A percentile compares a stretch with the other conserved stretches of the same genome.
Evolutionary conservation across 106 monocot species (phyloP).

Genomic region (Phalaenopsis aphrodite): DNA sequence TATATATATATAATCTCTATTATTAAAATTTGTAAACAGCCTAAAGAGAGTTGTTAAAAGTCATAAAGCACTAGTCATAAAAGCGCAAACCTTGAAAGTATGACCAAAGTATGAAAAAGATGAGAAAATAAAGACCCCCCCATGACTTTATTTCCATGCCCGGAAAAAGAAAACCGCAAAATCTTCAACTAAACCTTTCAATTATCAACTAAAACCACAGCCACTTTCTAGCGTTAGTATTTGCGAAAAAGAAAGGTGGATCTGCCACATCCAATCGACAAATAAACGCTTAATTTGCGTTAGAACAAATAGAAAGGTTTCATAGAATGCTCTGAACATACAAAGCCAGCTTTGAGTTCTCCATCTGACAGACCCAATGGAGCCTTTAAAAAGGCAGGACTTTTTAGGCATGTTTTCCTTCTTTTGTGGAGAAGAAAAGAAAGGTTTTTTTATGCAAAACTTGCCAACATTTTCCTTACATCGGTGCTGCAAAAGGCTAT

Average conservation of each 20-base stretch:
- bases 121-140: not conserved
- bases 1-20: too few relatives aligned
- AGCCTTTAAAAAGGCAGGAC: conserved; percentile 10
- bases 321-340: conserved; percentile 14
- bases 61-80: not conserved
- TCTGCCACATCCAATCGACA: not conserved
- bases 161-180: not conserved
- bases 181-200: not conserved
- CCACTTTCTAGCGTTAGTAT: not conserved
- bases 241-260: not conserved
- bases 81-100: not conserved
- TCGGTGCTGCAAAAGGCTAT: conserved; percentile 12
- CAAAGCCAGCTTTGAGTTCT: conserved; percentile 9
- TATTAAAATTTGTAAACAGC: too few relatives aligned
- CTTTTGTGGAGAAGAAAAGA: not conserved
- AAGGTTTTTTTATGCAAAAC: not conserved
- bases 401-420: conserved; percentile 7
- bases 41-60: not conserved
- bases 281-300: not conserved
- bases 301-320: conserved; percentile 7
- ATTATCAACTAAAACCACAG: not conserved
- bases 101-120: not conserved
- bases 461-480: conserved; percentile 6
- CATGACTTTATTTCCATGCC: not conserved
- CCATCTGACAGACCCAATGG: not conserved